phyloP scores from a whole-genome alignment of 345 rosid genomes.

The Camelina laxa region DNA sequence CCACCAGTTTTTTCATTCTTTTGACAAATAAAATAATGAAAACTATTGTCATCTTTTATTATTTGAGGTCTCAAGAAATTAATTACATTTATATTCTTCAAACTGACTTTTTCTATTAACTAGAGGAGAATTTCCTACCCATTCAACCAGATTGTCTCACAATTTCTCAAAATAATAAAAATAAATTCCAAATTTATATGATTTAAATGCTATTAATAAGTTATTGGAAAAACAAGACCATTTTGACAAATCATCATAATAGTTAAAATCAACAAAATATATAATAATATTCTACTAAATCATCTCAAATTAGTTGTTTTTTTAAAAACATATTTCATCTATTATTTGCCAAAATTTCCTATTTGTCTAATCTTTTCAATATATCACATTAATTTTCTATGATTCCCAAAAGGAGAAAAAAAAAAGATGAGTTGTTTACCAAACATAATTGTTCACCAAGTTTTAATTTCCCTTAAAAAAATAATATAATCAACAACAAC shows the following conservation, averaged over 20 bases:
- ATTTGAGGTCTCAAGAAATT: not conserved
- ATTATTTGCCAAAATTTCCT: not conserved
- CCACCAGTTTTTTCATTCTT: not conserved
- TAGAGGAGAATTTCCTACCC: not conserved
- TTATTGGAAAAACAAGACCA: not conserved
- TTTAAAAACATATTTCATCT: no score
- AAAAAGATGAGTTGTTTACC: conserved; percentile 3
- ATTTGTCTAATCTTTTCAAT: not conserved
- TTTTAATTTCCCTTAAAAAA: conserved; percentile 1
- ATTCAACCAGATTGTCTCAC: not conserved
- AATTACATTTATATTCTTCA: not conserved
- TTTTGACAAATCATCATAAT: not conserved
- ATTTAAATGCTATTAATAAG: not conserved
- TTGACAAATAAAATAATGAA: not conserved
- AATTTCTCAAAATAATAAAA: not conserved
- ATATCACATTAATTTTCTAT: not conserved
- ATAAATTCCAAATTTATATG: not conserved
- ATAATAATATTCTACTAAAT: not conserved
- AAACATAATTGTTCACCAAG: conserved; percentile 12
- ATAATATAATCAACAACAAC: not conserved
- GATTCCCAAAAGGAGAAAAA: not conserved
- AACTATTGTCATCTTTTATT: not conserved
- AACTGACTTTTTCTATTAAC: not conserved
- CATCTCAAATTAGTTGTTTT: not conserved
- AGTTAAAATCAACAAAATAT: not conserved